These are phyloP conservation scores for Kwoniella botswanensis DNA, from an alignment of 768 basidiomycete species.

Conservation along the genomic window DNA sequence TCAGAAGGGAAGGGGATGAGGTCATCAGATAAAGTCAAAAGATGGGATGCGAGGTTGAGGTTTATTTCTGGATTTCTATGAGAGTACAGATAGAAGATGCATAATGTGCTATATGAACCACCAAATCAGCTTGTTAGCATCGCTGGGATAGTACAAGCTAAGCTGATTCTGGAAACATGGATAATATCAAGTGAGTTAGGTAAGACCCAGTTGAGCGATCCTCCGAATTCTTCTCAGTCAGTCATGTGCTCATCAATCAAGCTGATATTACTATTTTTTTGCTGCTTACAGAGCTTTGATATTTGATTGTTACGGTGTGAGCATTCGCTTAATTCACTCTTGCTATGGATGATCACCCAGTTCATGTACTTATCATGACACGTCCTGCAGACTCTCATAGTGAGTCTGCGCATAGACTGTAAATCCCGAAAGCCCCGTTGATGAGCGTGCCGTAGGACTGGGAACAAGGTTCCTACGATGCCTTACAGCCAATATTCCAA, in stretches of 20 bases:
- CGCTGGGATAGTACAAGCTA: too few relatives aligned
- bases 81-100: too few relatives aligned
- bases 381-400: background rate
- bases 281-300: slow-evolving; percentile 28
- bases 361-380: too few relatives aligned
- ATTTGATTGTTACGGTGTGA: slow-evolving; percentile 43
- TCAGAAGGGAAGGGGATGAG: background rate
- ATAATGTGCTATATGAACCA: too few relatives aligned
- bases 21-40: background rate
- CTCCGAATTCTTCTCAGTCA: too few relatives aligned
- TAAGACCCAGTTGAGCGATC: background rate
- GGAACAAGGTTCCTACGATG: slow-evolving; percentile 32
- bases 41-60: too few relatives aligned
- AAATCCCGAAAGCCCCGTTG: background rate
- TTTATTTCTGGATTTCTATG: too few relatives aligned
- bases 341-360: too few relatives aligned
- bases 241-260: background rate
- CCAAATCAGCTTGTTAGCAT: too few relatives aligned
- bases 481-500: slow-evolving; percentile 27
- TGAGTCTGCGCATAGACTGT: slow-evolving; percentile 23
- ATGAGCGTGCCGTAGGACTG: slow-evolving; percentile 23
- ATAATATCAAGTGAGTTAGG: background rate
- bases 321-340: background rate
- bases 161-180: background rate
- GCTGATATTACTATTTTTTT: background rate